Conservation (phyloP, 805 yeast species). For the Candida ficus region DNA sequence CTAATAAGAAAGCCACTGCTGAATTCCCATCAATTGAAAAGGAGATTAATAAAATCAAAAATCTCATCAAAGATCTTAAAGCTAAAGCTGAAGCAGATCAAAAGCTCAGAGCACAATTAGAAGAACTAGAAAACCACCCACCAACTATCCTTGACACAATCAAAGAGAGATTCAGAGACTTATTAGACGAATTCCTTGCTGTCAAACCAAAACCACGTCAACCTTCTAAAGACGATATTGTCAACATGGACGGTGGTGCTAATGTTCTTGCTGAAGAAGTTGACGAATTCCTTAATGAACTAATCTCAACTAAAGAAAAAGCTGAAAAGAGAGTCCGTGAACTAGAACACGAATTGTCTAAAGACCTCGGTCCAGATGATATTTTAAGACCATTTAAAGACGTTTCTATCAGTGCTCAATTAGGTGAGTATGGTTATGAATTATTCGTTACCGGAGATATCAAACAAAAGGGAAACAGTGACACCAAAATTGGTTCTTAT, state of each 20-base stretch:
- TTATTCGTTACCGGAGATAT: slow-evolving; percentile 53
- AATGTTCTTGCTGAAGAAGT: background rate
- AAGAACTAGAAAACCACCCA: background rate
- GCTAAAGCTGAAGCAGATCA: background rate
- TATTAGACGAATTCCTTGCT: slow-evolving; percentile 20
- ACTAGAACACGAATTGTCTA: slow-evolving; percentile 13
- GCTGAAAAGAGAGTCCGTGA: slow-evolving; percentile 15
- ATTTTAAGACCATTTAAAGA: slow-evolving; percentile 55
- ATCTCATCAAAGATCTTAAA: background rate
- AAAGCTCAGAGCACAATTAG: background rate
- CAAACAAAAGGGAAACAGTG: slow-evolving; percentile 47
- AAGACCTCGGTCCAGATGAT: slow-evolving; percentile 55
- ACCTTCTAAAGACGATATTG: slow-evolving; percentile 1
- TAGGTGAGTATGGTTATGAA: slow-evolving; percentile 70
- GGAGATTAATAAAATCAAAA: slow-evolving; percentile 8
- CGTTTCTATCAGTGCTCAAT: slow-evolving; percentile 39
- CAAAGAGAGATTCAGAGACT: background rate
- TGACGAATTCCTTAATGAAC: slow-evolving; percentile 10
- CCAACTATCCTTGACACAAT: background rate
- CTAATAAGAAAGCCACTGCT: slow-evolving; percentile 4
- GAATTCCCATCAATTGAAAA: background rate
- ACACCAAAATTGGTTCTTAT: slow-evolving; percentile 47
- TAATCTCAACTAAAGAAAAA: slow-evolving; percentile 9
- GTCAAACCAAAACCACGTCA: slow-evolving; percentile 9
- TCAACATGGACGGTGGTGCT: slow-evolving; percentile 3